Base-by-base conservation (phyloP, 495 filamentous ascomycete genomes). In the Podospora conica region DNA sequence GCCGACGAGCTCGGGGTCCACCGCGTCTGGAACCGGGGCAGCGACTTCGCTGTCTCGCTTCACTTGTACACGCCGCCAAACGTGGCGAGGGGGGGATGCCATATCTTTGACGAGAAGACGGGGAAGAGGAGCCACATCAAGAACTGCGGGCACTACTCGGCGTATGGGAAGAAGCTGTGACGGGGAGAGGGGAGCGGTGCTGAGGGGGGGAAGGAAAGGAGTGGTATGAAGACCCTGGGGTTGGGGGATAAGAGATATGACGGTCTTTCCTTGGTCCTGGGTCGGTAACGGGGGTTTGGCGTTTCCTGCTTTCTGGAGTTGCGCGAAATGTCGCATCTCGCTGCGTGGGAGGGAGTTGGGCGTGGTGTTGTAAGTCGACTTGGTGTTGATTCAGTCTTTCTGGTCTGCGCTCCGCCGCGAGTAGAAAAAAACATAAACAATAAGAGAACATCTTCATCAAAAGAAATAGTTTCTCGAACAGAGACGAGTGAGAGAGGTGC, bases 21-120 rank as follows among this genome's bases (percentile, higher is more conserved):
- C 74, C 83, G 86, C 11, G 89, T 97, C 40, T 86, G 85, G 66
- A 97, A 97, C 68, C 84, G 85, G 7, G 85, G 88, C 74, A 79
- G 84, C 60, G 84, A 93, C 66, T 85, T 87, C 69, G 93, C 94
- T 66, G 87, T 97, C 62, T 95, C 92, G 33, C 79, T 97, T 55
- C 93, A 97, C 78, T 75, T 97, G 55, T 96, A 96, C 72, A 96
- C 92, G 1, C 93, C 93, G 55, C 93, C 93, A 7, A 94, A 96
- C 70, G 92, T 92, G 4, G 89, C 90, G 15, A 85, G 79, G 53
- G 79, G 86, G 64, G 91, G 91, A 2, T 93, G 89, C 72, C 80
- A 87, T 65, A 83, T 91, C 70, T 96, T 89, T 76, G 83, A 91
- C 71, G 81, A 83, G 48, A 77, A 81, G 60, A 95, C 91, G 2